Percentiles rank a stretch among this genome's conserved stretches.
Evolutionary conservation across 2,329 filamentous ascomycete species (phyloP).

Genomic region (Beauveria scarabaeidicola): DNA sequence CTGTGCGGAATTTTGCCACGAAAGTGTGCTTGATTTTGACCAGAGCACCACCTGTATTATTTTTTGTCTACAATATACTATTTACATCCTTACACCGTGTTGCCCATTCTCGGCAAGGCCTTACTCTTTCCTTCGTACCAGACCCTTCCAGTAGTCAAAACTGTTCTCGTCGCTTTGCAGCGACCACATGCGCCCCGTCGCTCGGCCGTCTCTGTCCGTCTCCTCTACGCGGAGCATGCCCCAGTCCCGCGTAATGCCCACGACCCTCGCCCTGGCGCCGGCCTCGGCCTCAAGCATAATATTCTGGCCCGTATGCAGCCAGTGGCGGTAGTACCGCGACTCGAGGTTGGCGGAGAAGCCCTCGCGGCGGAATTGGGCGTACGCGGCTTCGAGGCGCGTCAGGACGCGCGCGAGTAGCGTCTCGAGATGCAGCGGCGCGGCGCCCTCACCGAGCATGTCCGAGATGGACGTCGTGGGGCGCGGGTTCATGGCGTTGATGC

Average conservation of each 20-base stretch:
- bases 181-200: constrained; percentile 70
- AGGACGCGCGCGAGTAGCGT: constrained; percentile 75
- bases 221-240: constrained; percentile 81
- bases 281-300: constrained; percentile 73
- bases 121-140: constrained; percentile 71
- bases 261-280: constrained; percentile 64
- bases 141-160: constrained; percentile 91
- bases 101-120: neutral
- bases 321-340: constrained; percentile 67
- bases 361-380: constrained; percentile 61
- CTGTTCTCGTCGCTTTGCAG: constrained; percentile 96
- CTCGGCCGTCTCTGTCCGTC: constrained; percentile 60
- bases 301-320: constrained; percentile 72
- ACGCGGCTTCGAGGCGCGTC: constrained; percentile 67
- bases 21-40: neutral
- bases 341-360: constrained; percentile 73
- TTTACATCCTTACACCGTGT: neutral
- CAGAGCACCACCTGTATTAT: constrained; percentile 7
- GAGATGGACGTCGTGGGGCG: constrained; percentile 83
- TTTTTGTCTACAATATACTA: constrained; percentile 7
- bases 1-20: neutral
- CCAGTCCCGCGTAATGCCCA: constrained; percentile 88
- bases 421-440: constrained; percentile 60
- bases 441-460: constrained; percentile 50
- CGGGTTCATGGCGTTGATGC: constrained; percentile 76